These are phyloP conservation scores for Orbilia blumenaviensis DNA, from an alignment of 2,329 filamentous ascomycete species.

Conservation along the genomic window DNA sequence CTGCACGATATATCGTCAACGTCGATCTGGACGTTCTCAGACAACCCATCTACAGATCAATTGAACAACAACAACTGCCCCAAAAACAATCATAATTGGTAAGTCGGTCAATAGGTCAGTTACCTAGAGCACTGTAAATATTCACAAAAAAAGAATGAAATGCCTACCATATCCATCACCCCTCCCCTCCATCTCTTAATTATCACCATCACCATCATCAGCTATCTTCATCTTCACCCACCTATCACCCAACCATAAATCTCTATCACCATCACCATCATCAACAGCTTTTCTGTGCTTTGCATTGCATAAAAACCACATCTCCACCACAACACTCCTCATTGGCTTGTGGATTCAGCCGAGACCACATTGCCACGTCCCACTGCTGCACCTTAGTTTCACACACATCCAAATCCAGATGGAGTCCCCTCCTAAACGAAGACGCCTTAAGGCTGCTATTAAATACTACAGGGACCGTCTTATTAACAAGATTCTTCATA, in stretches of 20 bases:
- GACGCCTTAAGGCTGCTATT: neutral
- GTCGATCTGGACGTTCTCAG: conserved; percentile 17
- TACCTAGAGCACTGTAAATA: too few species aligned
- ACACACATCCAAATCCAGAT: neutral
- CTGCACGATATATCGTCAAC: conserved; percentile 5
- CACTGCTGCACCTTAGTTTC: too few species aligned
- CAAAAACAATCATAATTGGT: conserved; percentile 4
- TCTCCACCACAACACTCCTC: neutral
- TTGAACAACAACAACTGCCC: neutral
- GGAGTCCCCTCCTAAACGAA: neutral
- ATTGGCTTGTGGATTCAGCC: conserved; percentile 6
- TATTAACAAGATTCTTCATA: conserved; percentile 9
- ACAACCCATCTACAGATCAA: too few species aligned
- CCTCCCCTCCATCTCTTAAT: too few species aligned
- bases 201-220: too few species aligned
- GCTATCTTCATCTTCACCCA: too few species aligned
- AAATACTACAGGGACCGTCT: neutral
- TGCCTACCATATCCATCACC: too few species aligned
- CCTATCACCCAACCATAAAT: too few species aligned
- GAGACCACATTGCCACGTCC: conserved; percentile 4
- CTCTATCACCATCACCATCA: neutral
- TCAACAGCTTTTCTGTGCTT: neutral
- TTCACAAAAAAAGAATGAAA: too few species aligned
- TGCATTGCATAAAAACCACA: neutral
- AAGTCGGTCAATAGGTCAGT: too few species aligned